Evolutionary conservation across 2,329 filamentous ascomycete genomes (phyloP).

Genomic region (Emmonsiellopsis sp.): DNA sequence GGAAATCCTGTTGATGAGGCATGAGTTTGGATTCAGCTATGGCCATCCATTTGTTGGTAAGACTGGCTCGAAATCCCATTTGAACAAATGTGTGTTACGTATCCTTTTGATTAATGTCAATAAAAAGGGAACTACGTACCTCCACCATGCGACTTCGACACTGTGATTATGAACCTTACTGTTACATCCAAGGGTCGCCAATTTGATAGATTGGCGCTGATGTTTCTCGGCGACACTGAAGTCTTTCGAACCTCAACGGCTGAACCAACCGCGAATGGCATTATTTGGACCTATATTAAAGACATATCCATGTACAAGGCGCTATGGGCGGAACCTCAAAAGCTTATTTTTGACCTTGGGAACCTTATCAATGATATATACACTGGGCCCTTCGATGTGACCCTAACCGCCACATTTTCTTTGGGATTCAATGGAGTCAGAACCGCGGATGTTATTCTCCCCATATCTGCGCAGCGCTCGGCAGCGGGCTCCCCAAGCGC

Average conservation of each 20-base stretch:
- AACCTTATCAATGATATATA: conserved; percentile 64
- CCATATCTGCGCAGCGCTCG: conserved; percentile 38
- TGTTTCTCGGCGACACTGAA: conserved; percentile 70
- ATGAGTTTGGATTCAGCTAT: conserved; percentile 65
- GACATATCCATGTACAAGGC: conserved; percentile 65
- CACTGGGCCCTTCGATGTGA: conserved; percentile 65
- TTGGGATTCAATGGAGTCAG: conserved; percentile 28
- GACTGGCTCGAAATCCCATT: conserved; percentile 16
- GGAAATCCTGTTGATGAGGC: conserved; percentile 54
- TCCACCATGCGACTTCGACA: conserved; percentile 61
- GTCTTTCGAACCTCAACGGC: conserved; percentile 79
- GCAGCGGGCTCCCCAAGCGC: conserved; percentile 49
- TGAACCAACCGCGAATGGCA: conserved; percentile 62
- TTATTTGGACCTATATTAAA: conserved; percentile 68
- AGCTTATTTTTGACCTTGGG: conserved; percentile 69
- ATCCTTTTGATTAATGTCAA: neutral
- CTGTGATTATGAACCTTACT: conserved; percentile 67
- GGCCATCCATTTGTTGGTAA: conserved; percentile 63
- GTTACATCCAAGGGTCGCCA: conserved; percentile 63
- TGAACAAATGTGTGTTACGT: neutral
- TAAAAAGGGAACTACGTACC: conserved; percentile 53
- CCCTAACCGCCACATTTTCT: conserved; percentile 65
- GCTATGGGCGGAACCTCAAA: conserved; percentile 61
- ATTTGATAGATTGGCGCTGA: conserved; percentile 64
- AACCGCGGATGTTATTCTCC: conserved; percentile 58